Base-by-base conservation (phyloP, 164 flowering plant genomes). In the Protea cynaroides region DNA sequence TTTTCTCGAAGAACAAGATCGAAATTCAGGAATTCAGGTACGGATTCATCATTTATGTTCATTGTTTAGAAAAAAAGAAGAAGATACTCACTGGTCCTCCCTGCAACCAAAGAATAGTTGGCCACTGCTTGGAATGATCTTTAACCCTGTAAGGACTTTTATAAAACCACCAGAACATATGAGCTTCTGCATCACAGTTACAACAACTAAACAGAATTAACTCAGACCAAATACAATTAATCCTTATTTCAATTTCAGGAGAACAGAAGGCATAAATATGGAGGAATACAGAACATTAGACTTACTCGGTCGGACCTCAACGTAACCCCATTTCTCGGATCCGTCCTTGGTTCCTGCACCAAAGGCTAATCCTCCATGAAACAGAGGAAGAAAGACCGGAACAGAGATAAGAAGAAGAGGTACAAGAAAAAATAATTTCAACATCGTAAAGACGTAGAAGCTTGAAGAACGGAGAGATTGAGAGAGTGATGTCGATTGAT, bases 161-260 rank as follows among this genome's bases (percentile, higher is more conserved):
- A 44, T 83, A 83, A 2, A 73, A 77, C 87, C 84, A 82, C 87
- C 86, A 83, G 58, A 83, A 83, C 82, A 86, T 61, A 57, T 83
- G 83, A 19, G 86, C 87, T 68, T 75, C 87, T 85, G 66, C 67
- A 69, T 51, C 34, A 18, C 46, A 46, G 15, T 60, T 22, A 38
- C 34, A 64, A 15, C 19, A 53, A 53, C 7, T 8, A 19, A 19
- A 18, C 7, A 21, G 56, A 14, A 19, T 55, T 9, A 0, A 12
- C 15, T 25, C 4, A 25, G 12, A 25, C n/a, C n/a, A n/a, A n/a
- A n/a, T n/a, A n/a, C n/a, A n/a, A n/a, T n/a, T n/a, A n/a, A n/a
- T n/a, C n/a, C n/a, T n/a, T n/a, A n/a, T n/a, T n/a, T n/a, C n/a
- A n/a, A n/a, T n/a, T n/a, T n/a, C n/a, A n/a, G n/a, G n/a, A n/a